Evolutionary conservation across 73 alveolate genomes (phyloP).

Genomic region (Breviolum minutum): DNA sequence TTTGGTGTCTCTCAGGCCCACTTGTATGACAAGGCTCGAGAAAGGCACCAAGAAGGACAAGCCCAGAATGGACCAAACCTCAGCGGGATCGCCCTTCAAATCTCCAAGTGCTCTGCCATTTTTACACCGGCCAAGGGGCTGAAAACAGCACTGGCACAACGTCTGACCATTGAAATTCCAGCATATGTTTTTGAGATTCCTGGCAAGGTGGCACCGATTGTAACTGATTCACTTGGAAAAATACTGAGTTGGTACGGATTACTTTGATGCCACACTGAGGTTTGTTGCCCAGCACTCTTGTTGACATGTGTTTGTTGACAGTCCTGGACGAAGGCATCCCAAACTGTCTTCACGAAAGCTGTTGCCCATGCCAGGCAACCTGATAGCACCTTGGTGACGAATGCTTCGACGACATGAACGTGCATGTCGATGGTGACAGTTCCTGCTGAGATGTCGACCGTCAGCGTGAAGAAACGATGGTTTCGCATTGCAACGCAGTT

Average conservation of each 20-base stretch:
- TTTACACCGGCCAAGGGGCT: constrained; percentile 5
- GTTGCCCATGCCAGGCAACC: constrained; percentile 41
- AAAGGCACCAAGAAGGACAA: constrained; percentile 70
- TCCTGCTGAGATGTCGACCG: not conserved
- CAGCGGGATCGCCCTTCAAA: not conserved
- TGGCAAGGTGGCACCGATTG: not conserved
- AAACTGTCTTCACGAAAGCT: constrained; percentile 9
- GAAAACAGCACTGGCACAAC: not conserved
- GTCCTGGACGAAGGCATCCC: constrained; percentile 40
- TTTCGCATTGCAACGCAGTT: constrained; percentile 87
- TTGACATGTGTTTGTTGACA: not conserved
- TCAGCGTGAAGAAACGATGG: constrained; percentile 81
- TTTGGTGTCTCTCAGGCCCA: no score
- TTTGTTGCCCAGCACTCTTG: no score
- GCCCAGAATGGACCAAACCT: constrained; percentile 75
- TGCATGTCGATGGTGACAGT: not conserved
- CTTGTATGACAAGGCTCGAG: not conserved
- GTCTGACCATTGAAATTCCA: not conserved
- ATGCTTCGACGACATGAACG: not conserved
- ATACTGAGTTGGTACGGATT: no score
- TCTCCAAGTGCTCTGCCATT: not conserved
- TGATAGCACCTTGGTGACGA: constrained; percentile 3
- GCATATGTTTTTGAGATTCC: not conserved
- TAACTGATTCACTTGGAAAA: no score
- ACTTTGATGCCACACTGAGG: no score